Percentiles rank a stretch among this genome's conserved stretches.
Conservation (phyloP, 1,284 basidiomycete species). For the Apiotrichum gamsii region DNA sequence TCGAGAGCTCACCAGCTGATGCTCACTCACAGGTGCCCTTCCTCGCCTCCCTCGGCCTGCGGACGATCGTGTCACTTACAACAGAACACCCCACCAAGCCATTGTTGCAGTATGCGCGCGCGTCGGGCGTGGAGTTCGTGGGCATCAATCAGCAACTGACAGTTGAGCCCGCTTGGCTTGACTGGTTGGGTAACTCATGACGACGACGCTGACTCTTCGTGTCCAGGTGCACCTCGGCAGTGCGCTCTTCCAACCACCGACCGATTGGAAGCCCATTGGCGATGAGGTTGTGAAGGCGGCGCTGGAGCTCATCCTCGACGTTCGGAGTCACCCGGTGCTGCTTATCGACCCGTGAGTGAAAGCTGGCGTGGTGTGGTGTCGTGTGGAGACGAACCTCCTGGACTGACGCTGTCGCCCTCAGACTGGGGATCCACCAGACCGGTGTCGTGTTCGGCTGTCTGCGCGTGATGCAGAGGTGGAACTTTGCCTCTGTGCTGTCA, state of each 20-base stretch:
- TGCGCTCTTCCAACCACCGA: slow-evolving; percentile 35
- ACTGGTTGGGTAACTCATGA: not conserved
- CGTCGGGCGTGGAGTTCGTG: slow-evolving; percentile 34
- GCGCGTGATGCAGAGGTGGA: slow-evolving; percentile 43
- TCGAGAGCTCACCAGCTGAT: too few relatives aligned
- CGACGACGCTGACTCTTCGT: slow-evolving; percentile 1
- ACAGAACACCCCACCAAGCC: slow-evolving; percentile 41
- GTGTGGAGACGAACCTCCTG: too few relatives aligned
- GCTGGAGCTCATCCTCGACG: slow-evolving; percentile 41
- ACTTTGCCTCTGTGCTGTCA: slow-evolving; percentile 41
- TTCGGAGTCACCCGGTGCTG: slow-evolving; percentile 34
- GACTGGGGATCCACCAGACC: slow-evolving; percentile 44
- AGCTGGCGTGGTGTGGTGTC: too few relatives aligned
- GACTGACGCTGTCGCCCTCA: slow-evolving; percentile 10
- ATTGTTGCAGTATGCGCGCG: slow-evolving; percentile 25
- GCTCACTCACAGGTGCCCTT: slow-evolving; percentile 33
- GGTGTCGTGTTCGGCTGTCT: slow-evolving; percentile 43
- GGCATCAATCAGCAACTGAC: slow-evolving; percentile 1
- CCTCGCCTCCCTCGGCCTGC: slow-evolving; percentile 32
- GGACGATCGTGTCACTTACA: slow-evolving; percentile 42
- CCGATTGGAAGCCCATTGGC: slow-evolving; percentile 42
- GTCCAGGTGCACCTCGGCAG: slow-evolving; percentile 40
- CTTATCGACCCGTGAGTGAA: slow-evolving; percentile 42
- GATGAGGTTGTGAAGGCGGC: slow-evolving; percentile 44
- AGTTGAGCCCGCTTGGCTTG: not conserved